Percentiles rank a stretch among this genome's conserved stretches.
Conservation (phyloP, 1,139 yeast species). For the Geotrichum aggregatum region DNA sequence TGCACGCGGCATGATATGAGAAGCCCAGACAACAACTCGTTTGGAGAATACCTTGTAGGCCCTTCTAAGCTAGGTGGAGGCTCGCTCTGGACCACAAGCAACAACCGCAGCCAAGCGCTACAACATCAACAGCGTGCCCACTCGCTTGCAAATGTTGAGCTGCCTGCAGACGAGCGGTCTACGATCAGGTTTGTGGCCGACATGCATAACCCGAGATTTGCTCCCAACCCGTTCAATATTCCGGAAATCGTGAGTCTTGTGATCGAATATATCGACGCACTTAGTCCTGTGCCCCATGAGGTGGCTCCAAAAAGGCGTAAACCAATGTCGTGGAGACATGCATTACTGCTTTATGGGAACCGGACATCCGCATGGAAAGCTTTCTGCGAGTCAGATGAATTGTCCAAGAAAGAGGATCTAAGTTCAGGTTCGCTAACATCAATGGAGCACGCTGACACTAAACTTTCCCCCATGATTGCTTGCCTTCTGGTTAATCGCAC, state of each 20-base stretch:
- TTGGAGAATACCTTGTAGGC: conserved; percentile 2
- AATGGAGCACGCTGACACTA: neutral
- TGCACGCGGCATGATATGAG: conserved; percentile 3
- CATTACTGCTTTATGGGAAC: conserved; percentile 55
- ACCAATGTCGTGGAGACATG: conserved; percentile 65
- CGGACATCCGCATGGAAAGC: conserved; percentile 48
- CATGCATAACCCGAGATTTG: conserved; percentile 4
- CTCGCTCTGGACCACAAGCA: neutral
- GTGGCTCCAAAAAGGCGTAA: conserved; percentile 55
- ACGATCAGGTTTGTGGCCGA: conserved; percentile 8
- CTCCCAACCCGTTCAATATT: conserved; percentile 34
- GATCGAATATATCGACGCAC: conserved; percentile 53
- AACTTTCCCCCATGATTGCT: conserved; percentile 10
- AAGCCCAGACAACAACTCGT: neutral
- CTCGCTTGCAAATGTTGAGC: neutral
- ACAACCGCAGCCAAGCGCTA: no score
- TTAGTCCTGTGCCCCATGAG: conserved; percentile 54
- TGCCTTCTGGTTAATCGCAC: conserved; percentile 66
- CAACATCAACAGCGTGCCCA: no score
- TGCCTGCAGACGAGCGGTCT: neutral
- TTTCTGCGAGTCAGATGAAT: conserved; percentile 40
- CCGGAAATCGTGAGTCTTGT: conserved; percentile 74
- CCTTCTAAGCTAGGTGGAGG: neutral
- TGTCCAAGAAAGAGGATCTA: neutral
- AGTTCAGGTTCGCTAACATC: no score